Percentiles rank a stretch among this genome's conserved stretches.
These are phyloP conservation scores for Arthrinium phaeospermum DNA, from an alignment of 2,329 filamentous ascomycete genomes.

Conservation along the genomic window DNA sequence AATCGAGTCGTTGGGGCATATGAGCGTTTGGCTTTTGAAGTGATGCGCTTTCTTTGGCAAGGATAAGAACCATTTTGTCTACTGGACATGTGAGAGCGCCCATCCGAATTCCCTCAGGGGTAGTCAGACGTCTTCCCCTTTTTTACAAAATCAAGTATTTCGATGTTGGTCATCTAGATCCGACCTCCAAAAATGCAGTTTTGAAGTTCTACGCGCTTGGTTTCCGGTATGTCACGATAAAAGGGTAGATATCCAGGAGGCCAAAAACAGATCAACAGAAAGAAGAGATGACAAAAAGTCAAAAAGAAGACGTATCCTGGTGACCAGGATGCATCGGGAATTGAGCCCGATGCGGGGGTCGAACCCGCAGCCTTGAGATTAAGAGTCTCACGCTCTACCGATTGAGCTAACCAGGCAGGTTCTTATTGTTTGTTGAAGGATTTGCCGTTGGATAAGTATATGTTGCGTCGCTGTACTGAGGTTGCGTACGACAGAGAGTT, in stretches of 20 bases:
- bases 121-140: no score
- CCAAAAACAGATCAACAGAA: not conserved
- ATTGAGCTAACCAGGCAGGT: conserved; percentile 65
- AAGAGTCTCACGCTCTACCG: conserved; percentile 75
- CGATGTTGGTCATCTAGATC: no score
- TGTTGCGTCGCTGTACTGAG: not conserved
- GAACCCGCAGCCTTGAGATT: conserved; percentile 44
- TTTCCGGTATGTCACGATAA: no score
- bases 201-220: no score
- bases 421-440: not conserved
- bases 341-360: conserved; percentile 54
- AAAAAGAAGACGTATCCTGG: not conserved
- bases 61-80: no score
- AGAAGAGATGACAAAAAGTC: not conserved
- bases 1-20: no score
- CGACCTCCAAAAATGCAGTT: no score
- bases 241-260: not conserved
- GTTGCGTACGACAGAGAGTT: not conserved
- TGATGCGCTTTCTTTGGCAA: no score
- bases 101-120: no score
- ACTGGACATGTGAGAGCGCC: no score
- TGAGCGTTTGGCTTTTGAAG: no score
- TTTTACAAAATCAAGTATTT: no score
- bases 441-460: not conserved
- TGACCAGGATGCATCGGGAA: conserved; percentile 15